A percentile compares a stretch with the other conserved stretches of the same genome.
These are phyloP conservation scores for Phytophthora meadii DNA, from an alignment of 352 stramenopile genomes.

Conservation along the genomic window DNA sequence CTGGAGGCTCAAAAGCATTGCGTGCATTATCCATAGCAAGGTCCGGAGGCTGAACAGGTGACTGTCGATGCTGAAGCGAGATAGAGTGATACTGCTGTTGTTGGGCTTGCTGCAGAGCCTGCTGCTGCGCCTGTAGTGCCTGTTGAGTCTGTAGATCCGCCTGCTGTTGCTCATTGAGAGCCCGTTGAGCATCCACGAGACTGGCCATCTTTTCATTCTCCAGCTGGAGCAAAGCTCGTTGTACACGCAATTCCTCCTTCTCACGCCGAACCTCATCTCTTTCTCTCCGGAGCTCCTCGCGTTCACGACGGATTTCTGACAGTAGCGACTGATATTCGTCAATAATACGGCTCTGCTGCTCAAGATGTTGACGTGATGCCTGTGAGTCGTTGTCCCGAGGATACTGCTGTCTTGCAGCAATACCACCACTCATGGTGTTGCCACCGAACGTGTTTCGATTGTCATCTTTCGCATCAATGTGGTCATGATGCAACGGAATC, in stretches of 20 bases:
- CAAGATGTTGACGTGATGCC: conserved; percentile 25
- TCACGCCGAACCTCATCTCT: conserved; percentile 71
- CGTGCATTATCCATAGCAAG: conserved; percentile 14
- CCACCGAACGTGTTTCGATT: conserved; percentile 16
- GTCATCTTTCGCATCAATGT: conserved; percentile 19
- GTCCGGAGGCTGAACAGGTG: conserved; percentile 24
- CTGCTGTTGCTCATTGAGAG: conserved; percentile 66
- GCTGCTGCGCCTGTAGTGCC: conserved; percentile 28
- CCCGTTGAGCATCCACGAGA: conserved; percentile 66
- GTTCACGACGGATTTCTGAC: conserved; percentile 73
- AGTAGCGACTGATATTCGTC: conserved; percentile 75
- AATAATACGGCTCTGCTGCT: conserved; percentile 45
- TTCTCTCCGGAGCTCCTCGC: conserved; percentile 74
- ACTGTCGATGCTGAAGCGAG: conserved; percentile 23
- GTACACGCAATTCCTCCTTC: conserved; percentile 78
- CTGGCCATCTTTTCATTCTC: conserved; percentile 81
- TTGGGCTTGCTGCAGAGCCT: conserved; percentile 27
- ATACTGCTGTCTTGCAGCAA: conserved; percentile 12
- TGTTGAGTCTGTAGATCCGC: conserved; percentile 49
- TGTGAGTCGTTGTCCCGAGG: conserved; percentile 23
- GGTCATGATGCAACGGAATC: conserved; percentile 19
- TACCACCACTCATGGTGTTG: background rate
- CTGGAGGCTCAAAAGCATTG: conserved; percentile 2
- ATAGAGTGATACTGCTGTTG: conserved; percentile 38
- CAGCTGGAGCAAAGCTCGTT: conserved; percentile 67